Evolutionary conservation across 352 stramenopile genomes (phyloP).

Genomic region (Globisporangium cylindrosporum): DNA sequence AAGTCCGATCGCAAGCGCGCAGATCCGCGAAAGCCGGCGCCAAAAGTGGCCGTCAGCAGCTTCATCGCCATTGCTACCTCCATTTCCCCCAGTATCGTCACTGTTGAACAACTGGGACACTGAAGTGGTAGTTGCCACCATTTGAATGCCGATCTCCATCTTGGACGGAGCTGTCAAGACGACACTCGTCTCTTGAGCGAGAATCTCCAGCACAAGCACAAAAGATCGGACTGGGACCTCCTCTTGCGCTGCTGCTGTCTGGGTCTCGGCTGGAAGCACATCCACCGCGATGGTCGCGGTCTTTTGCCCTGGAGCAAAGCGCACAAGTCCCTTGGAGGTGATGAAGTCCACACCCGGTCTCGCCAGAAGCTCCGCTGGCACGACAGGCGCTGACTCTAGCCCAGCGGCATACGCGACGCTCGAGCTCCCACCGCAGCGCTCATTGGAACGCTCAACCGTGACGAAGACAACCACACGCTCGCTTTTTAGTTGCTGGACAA

Average conservation of each 20-base stretch:
- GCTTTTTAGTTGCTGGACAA: conserved; percentile 8
- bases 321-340: conserved; percentile 20
- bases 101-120: not conserved
- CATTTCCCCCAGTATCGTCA: not conserved
- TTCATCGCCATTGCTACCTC: not conserved
- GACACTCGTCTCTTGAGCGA: not conserved
- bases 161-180: not conserved
- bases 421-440: conserved; percentile 17
- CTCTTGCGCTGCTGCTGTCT: not conserved
- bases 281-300: conserved; percentile 24
- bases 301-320: conserved; percentile 23
- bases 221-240: conserved; percentile 2
- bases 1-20: conserved; percentile 5
- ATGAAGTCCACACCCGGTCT: conserved; percentile 26
- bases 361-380: not conserved
- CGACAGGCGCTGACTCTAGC: conserved; percentile 6
- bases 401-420: conserved; percentile 3
- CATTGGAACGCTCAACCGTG: not conserved
- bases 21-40: conserved; percentile 22
- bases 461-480: conserved; percentile 5
- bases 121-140: not conserved
- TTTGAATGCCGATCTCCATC: conserved; percentile 14
- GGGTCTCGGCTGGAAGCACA: conserved; percentile 21
- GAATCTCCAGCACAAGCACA: conserved; percentile 8
- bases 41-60: conserved; percentile 25